Conservation (phyloP, 2,329 filamentous ascomycete genomes). For the Aspergillus clavatus region DNA sequence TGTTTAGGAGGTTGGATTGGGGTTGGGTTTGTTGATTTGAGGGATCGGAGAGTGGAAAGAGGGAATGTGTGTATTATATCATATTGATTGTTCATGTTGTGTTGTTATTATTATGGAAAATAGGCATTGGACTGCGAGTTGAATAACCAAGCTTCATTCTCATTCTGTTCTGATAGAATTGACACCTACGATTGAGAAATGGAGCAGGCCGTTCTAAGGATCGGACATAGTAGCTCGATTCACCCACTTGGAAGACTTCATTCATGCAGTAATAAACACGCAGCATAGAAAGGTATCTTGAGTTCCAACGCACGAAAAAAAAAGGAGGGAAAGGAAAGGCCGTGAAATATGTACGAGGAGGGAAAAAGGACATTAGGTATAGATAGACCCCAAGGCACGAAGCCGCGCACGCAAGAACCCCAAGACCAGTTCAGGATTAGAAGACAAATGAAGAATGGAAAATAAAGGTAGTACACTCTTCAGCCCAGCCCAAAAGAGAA, state of each 20-base stretch:
- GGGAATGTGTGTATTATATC: neutral
- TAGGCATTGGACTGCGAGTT: too few species aligned
- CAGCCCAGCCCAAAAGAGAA: neutral
- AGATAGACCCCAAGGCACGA: neutral
- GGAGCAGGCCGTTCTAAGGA: too few species aligned
- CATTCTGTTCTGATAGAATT: too few species aligned
- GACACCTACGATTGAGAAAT: too few species aligned
- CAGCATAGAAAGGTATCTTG: neutral
- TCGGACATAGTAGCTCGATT: neutral
- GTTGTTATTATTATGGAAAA: neutral
- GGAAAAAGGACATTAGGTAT: neutral
- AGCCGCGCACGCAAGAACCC: neutral
- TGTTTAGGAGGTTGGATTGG: neutral
- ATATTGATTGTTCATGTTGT: neutral
- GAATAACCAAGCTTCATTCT: too few species aligned
- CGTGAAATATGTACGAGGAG: constrained; percentile 3
- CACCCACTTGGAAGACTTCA: too few species aligned
- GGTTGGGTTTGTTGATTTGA: neutral
- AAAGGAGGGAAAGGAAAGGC: neutral
- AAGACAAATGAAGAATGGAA: neutral
- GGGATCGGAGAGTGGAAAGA: neutral
- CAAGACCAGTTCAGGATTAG: neutral
- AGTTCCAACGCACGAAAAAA: neutral
- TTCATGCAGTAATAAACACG: neutral
- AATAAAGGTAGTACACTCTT: neutral